Evolutionary conservation across 164 flowering plant genomes (phyloP), one percentile per base, ranked within the genome.

Genomic region (Pachysandra terminalis): DNA sequence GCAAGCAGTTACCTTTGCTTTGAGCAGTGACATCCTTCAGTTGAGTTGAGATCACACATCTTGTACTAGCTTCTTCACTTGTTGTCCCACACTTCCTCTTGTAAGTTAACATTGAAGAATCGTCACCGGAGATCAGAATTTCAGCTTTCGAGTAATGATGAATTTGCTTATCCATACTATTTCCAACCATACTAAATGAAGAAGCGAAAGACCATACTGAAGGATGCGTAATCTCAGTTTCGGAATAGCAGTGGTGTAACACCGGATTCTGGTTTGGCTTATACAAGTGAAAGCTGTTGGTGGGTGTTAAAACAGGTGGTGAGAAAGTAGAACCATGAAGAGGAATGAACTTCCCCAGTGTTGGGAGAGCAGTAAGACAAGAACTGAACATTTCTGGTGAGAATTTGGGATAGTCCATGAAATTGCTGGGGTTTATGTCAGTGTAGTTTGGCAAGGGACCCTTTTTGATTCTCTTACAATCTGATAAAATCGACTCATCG

Each of bases 11-110:
- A 72, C 84, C 79, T 79, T 73, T 64, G 35, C 67, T 75, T 79
- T 25, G 81, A 73, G 76, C 82, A 81, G 70, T 75, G 81, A 59
- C 81, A 79, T 48, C 73, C 74, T 53, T 7, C 55, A 66, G 68
- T 49, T 19, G 76, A 69, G 45, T 72, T 72, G 19, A 66, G 48
- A n/a, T n/a, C n/a, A n/a, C 37, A 74, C n/a, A 75, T 69, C 48
- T 68, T 19, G 51, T 35, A 32, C 71, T 61, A 12, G 60, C 73
- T 13, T 71, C 71, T 49, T 63, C 73, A 5, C 65, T 64, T 56
- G 54, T 66, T 19, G 62, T 67, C 32, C 62, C 70, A 26, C 45
- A 67, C 49, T 67, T 73, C 6, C 68, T 60, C 54, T 53, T 61
- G 35, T 52, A 67, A 66, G 70, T 66, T 19, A 59, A 51, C 28